Base-by-base conservation (phyloP, 345 rosid species). In the Brassica incana region DNA sequence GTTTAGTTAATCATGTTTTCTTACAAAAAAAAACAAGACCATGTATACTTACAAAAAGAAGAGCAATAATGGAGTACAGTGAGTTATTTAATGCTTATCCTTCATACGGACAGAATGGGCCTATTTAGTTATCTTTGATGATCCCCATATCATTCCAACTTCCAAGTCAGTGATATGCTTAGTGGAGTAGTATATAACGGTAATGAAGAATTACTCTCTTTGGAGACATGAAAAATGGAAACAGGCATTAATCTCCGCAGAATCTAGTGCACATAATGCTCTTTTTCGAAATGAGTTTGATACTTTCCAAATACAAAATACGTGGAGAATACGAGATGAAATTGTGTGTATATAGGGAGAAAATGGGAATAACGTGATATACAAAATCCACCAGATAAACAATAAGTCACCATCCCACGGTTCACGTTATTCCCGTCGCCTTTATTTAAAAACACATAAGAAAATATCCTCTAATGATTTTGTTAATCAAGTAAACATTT, bases 341-440 rank as follows among this genome's bases (percentile, higher is more conserved):
- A 25, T 18, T 7, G 40, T 74, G 29, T 23, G 9, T 2, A 58
- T 8, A 60, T 35, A 69, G 11, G 83, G 77, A 58, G 54, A 80
- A 71, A 70, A 80, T 76, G 73, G 80, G 83, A 76, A 71, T 76
- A 76, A 71, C 80, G 83, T 71, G 83, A 76, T 71, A 2, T 73
- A 50, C 12, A 40, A 65, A 56, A 69, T 58, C 83, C 77, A 71
- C 63, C 63, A 75, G 80, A 80, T 75, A 76, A 80, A 69, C 64
- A 64, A 69, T 71, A 75, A 20, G 77, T 80, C 80, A 80, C 80
- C 77, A 75, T 75, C 80, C 54, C 77, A 80, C 77, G n/a, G 79
- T 75, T 80, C 79, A 80, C 83, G 83, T 74, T 74, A 69, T 75
- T 80, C 76, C 83, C 75, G 79, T 80, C 79, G 70, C 3, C 3